These are phyloP conservation scores for Pythium periplocum DNA, from an alignment of 352 stramenopile genomes.

Conservation along the genomic window DNA sequence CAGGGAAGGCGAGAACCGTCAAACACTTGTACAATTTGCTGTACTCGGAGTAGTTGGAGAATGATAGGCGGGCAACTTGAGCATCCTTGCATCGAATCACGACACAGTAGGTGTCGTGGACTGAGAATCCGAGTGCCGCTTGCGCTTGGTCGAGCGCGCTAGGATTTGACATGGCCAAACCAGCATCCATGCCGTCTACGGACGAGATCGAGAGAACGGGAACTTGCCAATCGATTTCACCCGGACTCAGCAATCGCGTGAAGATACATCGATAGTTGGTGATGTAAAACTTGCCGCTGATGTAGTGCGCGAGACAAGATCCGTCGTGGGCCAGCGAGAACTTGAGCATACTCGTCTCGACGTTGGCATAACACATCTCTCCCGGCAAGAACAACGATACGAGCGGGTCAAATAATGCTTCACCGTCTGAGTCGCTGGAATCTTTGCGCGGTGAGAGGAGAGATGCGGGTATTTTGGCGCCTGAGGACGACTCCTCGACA, in stretches of 20 bases:
- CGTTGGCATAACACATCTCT: conserved; percentile 75
- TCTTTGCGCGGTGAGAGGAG: conserved; percentile 10
- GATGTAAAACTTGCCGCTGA: conserved; percentile 73
- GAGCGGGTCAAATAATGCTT: conserved; percentile 7
- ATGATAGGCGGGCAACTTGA: conserved; percentile 59
- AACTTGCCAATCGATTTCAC: conserved; percentile 69
- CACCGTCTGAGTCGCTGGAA: not conserved
- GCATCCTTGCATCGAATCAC: conserved; percentile 79
- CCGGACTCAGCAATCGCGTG: conserved; percentile 36
- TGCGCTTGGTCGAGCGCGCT: conserved; percentile 52
- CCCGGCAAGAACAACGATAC: conserved; percentile 50
- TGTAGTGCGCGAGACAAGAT: conserved; percentile 62
- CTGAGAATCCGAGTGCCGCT: conserved; percentile 48
- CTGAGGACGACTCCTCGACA: conserved; percentile 8
- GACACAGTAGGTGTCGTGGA: conserved; percentile 53
- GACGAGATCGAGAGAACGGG: conserved; percentile 71
- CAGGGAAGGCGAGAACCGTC: conserved; percentile 64
- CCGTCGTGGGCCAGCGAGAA: conserved; percentile 58
- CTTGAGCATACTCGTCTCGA: conserved; percentile 63
- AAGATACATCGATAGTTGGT: conserved; percentile 85
- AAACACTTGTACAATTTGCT: conserved; percentile 74
- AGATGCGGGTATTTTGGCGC: conserved; percentile 13
- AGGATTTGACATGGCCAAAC: conserved; percentile 12
- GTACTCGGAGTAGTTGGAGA: conserved; percentile 71
- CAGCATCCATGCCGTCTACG: conserved; percentile 51